phyloP scores from a whole-genome alignment of 2,329 filamentous ascomycete species.

The Septoria linicola region DNA sequence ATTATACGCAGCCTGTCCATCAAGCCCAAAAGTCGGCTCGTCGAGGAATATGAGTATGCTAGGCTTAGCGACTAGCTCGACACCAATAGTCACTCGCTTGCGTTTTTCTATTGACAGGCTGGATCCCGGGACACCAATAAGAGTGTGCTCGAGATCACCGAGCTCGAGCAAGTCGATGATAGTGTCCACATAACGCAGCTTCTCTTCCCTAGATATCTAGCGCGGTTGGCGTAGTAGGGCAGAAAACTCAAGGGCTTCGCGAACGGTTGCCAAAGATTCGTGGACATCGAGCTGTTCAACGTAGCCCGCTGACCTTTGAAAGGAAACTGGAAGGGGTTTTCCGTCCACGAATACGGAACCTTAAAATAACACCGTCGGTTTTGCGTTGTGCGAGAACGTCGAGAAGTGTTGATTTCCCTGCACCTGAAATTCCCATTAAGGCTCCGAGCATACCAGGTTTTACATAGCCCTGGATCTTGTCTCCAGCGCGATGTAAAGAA shows the following conservation, averaged over 20 bases:
- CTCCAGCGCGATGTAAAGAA: too few relatives aligned
- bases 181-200: conserved; percentile 61
- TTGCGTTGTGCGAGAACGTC: conserved; percentile 58
- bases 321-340: conserved; percentile 54
- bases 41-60: conserved; percentile 65
- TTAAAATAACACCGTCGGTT: conserved; percentile 62
- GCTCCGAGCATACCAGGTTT: conserved; percentile 46
- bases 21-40: conserved; percentile 59
- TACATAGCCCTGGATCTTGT: conserved; percentile 56
- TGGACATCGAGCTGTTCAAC: conserved; percentile 67
- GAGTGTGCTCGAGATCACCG: conserved; percentile 61
- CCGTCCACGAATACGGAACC: conserved; percentile 68
- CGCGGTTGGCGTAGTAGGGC: conserved; percentile 58
- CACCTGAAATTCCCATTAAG: conserved; percentile 39
- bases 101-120: conserved; percentile 63
- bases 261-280: conserved; percentile 55
- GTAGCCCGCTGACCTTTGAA: conserved; percentile 66
- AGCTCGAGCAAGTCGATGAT: conserved; percentile 67
- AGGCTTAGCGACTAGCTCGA: conserved; percentile 44
- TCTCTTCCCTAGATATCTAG: conserved; percentile 55
- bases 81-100: conserved; percentile 61
- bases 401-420: conserved; percentile 61
- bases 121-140: conserved; percentile 62
- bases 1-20: conserved; percentile 63
- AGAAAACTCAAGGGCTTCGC: conserved; percentile 56